These are phyloP conservation scores for Plasmodium billcollinsi DNA, from an alignment of 169 alveolate genomes.

Conservation along the genomic window DNA sequence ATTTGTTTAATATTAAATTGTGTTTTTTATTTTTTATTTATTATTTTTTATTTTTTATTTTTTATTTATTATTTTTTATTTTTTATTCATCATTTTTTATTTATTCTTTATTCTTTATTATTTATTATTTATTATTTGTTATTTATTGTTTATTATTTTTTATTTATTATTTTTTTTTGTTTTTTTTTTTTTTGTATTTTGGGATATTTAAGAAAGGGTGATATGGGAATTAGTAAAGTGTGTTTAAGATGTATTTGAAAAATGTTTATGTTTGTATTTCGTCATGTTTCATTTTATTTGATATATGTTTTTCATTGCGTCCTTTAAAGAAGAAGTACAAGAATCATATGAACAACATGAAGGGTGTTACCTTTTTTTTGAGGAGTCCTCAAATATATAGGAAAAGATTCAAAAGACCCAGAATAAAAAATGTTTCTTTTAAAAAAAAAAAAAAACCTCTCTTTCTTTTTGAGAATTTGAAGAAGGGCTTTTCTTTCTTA, in stretches of 20 bases:
- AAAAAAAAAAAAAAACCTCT: background rate
- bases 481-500: slow-evolving; percentile 15
- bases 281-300: slow-evolving; percentile 22
- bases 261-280: background rate
- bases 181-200: background rate
- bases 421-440: background rate
- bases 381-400: background rate
- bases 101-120: no score
- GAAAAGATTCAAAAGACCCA: slow-evolving; percentile 6
- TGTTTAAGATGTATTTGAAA: slow-evolving; percentile 21
- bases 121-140: no score
- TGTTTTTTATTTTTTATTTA: no score
- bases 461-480: slow-evolving; percentile 30
- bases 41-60: no score
- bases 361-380: background rate
- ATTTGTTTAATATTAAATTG: no score
- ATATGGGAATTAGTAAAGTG: background rate
- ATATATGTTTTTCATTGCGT: background rate
- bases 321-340: background rate
- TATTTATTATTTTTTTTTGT: background rate
- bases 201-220: background rate
- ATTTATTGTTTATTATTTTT: no score
- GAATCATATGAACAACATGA: background rate
- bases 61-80: background rate
- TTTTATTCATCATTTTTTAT: background rate